Evolutionary conservation across 148 eudicot species (phyloP).

Genomic region (Polygonum maritimum): DNA sequence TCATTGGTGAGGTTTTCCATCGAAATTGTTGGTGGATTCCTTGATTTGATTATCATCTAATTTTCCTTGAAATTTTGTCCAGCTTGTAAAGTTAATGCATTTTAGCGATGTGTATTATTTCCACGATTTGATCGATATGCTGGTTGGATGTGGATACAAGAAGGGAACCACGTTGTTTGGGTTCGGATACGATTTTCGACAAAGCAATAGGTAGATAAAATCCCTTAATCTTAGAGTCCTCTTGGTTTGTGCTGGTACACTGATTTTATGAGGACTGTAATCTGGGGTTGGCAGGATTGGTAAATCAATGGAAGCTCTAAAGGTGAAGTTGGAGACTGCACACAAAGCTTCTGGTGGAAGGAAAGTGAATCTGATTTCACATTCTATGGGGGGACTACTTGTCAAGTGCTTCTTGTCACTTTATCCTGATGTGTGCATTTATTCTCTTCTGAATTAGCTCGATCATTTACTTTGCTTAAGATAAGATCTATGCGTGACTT

Average conservation of each 20-base stretch:
- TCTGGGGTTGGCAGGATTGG: slow-evolving; percentile 52
- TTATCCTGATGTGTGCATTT: slow-evolving; percentile 53
- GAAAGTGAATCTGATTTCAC: slow-evolving; percentile 82
- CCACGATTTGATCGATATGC: slow-evolving; percentile 96
- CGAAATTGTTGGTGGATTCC: background rate
- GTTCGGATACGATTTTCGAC: slow-evolving; percentile 92
- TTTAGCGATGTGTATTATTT: slow-evolving; percentile 81
- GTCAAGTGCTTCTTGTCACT: slow-evolving; percentile 71
- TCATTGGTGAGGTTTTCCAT: slow-evolving; percentile 44
- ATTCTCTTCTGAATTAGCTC: slow-evolving; percentile 18
- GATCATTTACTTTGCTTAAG: background rate
- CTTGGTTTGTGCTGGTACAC: background rate
- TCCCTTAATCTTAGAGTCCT: background rate
- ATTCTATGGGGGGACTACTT: slow-evolving; percentile 97
- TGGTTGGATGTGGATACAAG: slow-evolving; percentile 72
- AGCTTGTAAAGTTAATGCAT: slow-evolving; percentile 59
- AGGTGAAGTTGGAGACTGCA: slow-evolving; percentile 60
- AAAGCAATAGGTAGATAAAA: slow-evolving; percentile 69
- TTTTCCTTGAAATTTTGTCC: slow-evolving; percentile 12
- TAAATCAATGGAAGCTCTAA: slow-evolving; percentile 70
- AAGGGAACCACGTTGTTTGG: slow-evolving; percentile 97
- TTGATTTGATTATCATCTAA: background rate
- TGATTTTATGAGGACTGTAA: background rate
- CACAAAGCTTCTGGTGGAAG: slow-evolving; percentile 81
- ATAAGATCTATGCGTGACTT: background rate